A percentile compares a stretch with the other conserved stretches of the same genome.
Evolutionary conservation across 2,329 filamentous ascomycete species (phyloP).

Genomic region (Monilinia fructicola): DNA sequence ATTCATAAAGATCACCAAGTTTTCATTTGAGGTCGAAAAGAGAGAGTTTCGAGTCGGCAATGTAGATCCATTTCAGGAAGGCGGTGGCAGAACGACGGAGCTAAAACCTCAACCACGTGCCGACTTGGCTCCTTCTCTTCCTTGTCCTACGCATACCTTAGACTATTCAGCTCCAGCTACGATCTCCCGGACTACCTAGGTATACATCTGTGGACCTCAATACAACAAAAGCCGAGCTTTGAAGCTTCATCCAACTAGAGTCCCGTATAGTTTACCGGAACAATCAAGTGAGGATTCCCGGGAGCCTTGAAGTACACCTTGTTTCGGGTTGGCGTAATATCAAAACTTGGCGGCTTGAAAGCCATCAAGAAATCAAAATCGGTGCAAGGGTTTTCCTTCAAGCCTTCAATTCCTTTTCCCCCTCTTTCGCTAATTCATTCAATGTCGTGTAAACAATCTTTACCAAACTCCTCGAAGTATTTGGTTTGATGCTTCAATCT

Average conservation of each 20-base stretch:
- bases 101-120: not conserved
- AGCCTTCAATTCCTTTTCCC: not conserved
- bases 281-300: not conserved
- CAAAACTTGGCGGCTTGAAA: not conserved
- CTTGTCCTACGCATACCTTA: too few relatives aligned
- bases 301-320: not conserved
- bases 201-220: not conserved
- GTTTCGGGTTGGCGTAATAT: not conserved
- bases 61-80: not conserved
- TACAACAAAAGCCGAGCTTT: not conserved
- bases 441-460: conserved; percentile 14
- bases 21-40: not conserved
- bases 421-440: conserved; percentile 1
- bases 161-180: not conserved
- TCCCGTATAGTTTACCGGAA: not conserved
- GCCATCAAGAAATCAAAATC: not conserved
- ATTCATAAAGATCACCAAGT: too few relatives aligned
- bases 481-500: not conserved
- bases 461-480: not conserved
- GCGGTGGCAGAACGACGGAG: not conserved
- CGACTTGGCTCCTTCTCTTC: not conserved
- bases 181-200: too few relatives aligned
- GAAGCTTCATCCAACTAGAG: not conserved
- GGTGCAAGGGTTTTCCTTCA: too few relatives aligned
- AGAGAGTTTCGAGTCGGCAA: not conserved